These are phyloP conservation scores for Termitomyces sp. DNA, from an alignment of 1,284 basidiomycete species.

Conservation along the genomic window DNA sequence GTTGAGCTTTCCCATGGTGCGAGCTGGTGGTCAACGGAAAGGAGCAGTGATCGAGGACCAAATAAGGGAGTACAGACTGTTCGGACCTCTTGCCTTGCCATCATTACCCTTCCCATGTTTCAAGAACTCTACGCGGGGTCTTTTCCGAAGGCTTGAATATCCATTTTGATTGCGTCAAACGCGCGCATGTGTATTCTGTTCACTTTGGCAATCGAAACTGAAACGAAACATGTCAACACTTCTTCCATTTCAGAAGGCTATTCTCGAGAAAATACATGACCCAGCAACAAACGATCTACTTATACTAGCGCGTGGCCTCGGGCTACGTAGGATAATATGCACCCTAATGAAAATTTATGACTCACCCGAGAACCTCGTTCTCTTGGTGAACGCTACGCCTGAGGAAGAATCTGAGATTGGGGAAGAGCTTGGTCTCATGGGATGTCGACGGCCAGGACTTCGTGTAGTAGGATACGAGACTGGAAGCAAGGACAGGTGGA, in stretches of 20 bases:
- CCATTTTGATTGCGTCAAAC: neutral
- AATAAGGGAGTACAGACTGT: neutral
- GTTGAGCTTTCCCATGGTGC: slow-evolving; percentile 72
- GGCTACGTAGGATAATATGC: slow-evolving; percentile 76
- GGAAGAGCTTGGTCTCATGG: slow-evolving; percentile 90
- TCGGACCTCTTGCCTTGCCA: neutral
- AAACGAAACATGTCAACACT: slow-evolving; percentile 38
- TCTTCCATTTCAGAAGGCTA: slow-evolving; percentile 60
- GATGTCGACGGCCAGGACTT: slow-evolving; percentile 83
- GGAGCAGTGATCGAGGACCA: neutral
- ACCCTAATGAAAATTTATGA: slow-evolving; percentile 91
- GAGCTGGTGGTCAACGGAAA: slow-evolving; percentile 1
- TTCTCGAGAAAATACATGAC: slow-evolving; percentile 66
- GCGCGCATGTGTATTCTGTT: neutral
- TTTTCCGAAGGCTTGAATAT: neutral
- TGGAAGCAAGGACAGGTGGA: slow-evolving; percentile 72
- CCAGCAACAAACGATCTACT: slow-evolving; percentile 80
- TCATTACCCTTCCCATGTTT: slow-evolving; percentile 1
- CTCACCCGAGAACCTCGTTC: slow-evolving; percentile 77
- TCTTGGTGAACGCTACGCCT: slow-evolving; percentile 83
- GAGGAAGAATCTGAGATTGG: slow-evolving; percentile 91
- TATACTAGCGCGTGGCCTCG: slow-evolving; percentile 83
- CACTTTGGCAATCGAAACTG: neutral
- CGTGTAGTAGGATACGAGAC: slow-evolving; percentile 85
- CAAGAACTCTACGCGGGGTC: neutral